Evolutionary conservation across 2,329 filamentous ascomycete species (phyloP), one percentile per base, ranked within the genome.

Genomic region (Penicillium sp.): DNA sequence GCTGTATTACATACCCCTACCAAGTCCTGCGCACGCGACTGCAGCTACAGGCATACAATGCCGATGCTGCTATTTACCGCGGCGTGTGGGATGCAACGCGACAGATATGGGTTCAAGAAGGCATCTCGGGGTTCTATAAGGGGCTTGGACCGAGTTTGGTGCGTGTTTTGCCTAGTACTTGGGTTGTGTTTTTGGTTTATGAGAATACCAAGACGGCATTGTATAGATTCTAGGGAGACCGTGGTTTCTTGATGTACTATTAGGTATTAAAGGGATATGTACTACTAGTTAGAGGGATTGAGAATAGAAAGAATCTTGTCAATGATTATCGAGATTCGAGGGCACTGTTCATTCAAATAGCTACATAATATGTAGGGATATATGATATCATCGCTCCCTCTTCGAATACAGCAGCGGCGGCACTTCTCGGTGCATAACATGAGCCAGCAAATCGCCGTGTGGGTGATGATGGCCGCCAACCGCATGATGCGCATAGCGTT

Each of bases 151-250:
- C 93, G 0, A 96, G 93, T 63, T 82, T 96, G n/a, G 79, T 96
- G 52, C 83, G 94, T 60, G 94, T 97, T 26, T 79, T 99, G 72
- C 94, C 94, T 3, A 92, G 91, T 30, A 97, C 94, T 3, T 96
- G 94, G 83, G 90, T 97, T 54, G 97, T 93, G 1, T 97, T 99
- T 70, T 74, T 99, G 65, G 92, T 97, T 23, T 97, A 97, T 74
- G 94, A 99, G 78, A 97, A 97, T 72, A 87, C 88, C 59, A 91
- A 88, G 74, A 85, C 83, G 63, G 87, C 90, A 69, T 45, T 58
- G 28, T 49, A 50, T 9, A 49, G 20, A 35, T 43, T 70, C 95
- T 78, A 83, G 23, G 66, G 66, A n/a, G n/a, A 47, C 77, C 74
- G 79, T 18, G 28, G 57, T 16, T n/a, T n/a, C n/a, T n/a, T n/a